Evolutionary conservation across 176 grass and related monocot genomes (phyloP).

Genomic region (Raddia distichophylla): DNA sequence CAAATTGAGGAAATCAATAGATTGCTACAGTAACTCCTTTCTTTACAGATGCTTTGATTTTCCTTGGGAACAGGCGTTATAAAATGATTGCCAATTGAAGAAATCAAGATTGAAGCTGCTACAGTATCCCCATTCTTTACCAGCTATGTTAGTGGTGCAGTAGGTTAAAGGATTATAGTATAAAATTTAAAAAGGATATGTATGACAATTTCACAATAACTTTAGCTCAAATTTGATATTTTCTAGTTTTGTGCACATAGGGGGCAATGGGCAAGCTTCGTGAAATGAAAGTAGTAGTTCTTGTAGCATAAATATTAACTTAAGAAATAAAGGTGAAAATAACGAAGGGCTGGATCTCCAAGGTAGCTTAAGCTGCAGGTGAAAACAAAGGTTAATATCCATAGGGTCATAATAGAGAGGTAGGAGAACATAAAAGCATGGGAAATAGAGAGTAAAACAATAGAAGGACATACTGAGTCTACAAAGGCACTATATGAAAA

Average conservation of each 20-base stretch:
- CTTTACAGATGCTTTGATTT: background rate
- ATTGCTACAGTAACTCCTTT: background rate
- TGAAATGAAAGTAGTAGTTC: background rate
- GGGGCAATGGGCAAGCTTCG: background rate
- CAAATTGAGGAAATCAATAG: background rate
- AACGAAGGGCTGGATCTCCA: background rate
- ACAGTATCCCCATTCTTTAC: background rate
- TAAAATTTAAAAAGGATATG: background rate
- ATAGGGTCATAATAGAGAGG: background rate
- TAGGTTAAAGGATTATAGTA: background rate
- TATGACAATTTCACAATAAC: background rate
- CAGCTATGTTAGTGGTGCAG: background rate
- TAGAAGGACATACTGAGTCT: background rate
- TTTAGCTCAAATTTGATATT: background rate
- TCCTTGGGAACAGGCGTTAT: background rate
- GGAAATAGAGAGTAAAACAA: constrained; percentile 8
- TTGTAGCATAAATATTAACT: constrained; percentile 1
- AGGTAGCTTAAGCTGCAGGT: constrained; percentile 20
- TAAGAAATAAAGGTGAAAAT: background rate
- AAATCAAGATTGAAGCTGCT: background rate
- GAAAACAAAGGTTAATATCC: constrained; percentile 3
- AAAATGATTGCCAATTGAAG: background rate
- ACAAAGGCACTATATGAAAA: constrained; percentile 27
- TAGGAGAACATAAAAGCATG: background rate
- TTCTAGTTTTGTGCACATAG: background rate